These are phyloP conservation scores for Breviolum minutum DNA, from an alignment of 73 alveolate genomes.

Conservation along the genomic window DNA sequence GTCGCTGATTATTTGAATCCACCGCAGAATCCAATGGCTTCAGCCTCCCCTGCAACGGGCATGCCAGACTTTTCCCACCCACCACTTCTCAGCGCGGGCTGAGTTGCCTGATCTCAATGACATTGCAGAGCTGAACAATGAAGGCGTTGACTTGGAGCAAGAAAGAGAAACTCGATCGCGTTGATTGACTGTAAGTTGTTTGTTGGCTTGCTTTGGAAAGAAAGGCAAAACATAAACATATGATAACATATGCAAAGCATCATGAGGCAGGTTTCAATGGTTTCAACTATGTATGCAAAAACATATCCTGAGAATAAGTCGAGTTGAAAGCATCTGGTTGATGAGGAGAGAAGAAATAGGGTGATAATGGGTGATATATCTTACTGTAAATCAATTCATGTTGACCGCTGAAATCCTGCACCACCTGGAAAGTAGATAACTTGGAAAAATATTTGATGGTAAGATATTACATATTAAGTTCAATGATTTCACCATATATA, in stretches of 20 bases:
- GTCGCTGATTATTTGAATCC: too few species aligned
- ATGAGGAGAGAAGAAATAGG: too few species aligned
- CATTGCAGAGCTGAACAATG: constrained; percentile 61
- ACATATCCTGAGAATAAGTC: neutral
- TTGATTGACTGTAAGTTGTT: neutral
- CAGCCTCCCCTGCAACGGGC: too few species aligned
- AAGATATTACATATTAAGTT: too few species aligned
- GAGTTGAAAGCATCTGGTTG: neutral
- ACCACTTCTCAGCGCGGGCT: neutral
- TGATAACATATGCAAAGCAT: neutral
- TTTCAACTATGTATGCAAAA: neutral
- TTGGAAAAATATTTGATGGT: too few species aligned
- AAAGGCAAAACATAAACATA: neutral
- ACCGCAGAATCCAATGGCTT: too few species aligned
- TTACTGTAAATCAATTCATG: too few species aligned
- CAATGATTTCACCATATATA: too few species aligned
- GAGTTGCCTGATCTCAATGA: constrained; percentile 70
- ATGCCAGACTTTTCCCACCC: too few species aligned
- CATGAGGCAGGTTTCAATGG: neutral
- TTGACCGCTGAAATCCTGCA: too few species aligned
- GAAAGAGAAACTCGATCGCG: neutral
- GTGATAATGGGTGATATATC: too few species aligned
- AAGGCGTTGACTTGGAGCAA: constrained; percentile 77
- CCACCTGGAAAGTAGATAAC: too few species aligned
- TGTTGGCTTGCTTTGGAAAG: neutral